Evolutionary conservation across 2,329 filamentous ascomycete species (phyloP), one percentile per base, ranked within the genome.

Genomic region (Coniella lustricola): DNA sequence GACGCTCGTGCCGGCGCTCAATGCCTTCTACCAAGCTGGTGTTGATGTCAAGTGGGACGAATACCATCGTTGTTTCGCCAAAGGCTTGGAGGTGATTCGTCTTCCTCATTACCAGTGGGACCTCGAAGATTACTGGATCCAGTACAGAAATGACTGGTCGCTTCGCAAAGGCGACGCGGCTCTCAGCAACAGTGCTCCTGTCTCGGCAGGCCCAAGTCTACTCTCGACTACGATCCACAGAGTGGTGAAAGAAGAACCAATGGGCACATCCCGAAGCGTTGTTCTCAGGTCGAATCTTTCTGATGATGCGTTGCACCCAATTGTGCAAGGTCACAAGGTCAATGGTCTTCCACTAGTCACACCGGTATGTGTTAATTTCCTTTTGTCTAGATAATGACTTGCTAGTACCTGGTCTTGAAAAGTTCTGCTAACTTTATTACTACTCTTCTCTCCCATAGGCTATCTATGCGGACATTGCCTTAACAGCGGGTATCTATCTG

Each of bases 41-140:
- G 3, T 5, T 4, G 37, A 41, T 12, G 36, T 49, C 3, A 21
- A 22, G 3, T 50, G 48, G 42, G 12, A 43, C 3, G 42, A 46
- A 21, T 50, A 50, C 7, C 42, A 46, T 10, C 22, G 36, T 16
- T 37, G 39, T 21, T 46, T 46, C 20, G 4, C 37, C 20, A 21
- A 21, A 12, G 18, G n/a, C 12, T 31, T 35, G 21, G 20, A 29
- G 10, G 48, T 50, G 3, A 39, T 50, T 5, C 21, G 7, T 1
- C n/a, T 50, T 12, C 48, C 48, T n/a, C 29, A 31, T n/a, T 50
- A 50, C 14, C 41, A 22, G 20, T 50, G 48, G 48, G 48, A 50
- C 14, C 42, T 50, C 7, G 31, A 50, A 17, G 32, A 46, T 2
- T 50, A 46, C 32, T 50, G 48, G 48, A 50, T 50, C 4, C 48